Evolutionary conservation across 768 basidiomycete species (phyloP).

Genomic region (Termitomyces heimii): DNA sequence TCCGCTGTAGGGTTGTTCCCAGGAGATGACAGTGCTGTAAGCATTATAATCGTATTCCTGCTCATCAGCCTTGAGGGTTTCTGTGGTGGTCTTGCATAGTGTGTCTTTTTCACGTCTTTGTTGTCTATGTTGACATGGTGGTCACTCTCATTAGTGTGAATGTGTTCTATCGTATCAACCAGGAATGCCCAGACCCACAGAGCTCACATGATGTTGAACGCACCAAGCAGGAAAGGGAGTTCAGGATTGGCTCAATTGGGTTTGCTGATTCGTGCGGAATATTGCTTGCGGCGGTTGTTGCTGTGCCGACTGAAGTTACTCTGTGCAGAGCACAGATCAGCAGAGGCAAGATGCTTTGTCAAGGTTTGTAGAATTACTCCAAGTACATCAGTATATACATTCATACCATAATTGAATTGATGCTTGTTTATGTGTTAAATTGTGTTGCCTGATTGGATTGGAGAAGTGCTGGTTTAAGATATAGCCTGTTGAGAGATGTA

Average conservation of each 20-base stretch:
- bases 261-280: conserved; percentile 80
- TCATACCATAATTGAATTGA: background rate
- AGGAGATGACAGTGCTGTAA: conserved; percentile 30
- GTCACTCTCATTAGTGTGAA: conserved; percentile 55
- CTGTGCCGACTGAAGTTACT: conserved; percentile 69
- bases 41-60: conserved; percentile 56
- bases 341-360: conserved; percentile 68
- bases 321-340: conserved; percentile 71
- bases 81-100: conserved; percentile 93
- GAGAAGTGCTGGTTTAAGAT: too few relatives aligned
- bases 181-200: conserved; percentile 50
- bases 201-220: conserved; percentile 48
- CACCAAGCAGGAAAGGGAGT: conserved; percentile 74
- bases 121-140: background rate
- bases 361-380: conserved; percentile 37
- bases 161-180: conserved; percentile 79
- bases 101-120: conserved; percentile 23
- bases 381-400: background rate
- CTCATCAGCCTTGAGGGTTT: conserved; percentile 87
- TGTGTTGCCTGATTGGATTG: too few relatives aligned
- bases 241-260: conserved; percentile 87
- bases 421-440: background rate
- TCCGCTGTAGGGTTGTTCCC: conserved; percentile 54
- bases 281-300: conserved; percentile 53
- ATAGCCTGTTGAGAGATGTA: too few relatives aligned